Conservation (phyloP, 768 basidiomycete species). For the Hypholoma fasciculare region DNA sequence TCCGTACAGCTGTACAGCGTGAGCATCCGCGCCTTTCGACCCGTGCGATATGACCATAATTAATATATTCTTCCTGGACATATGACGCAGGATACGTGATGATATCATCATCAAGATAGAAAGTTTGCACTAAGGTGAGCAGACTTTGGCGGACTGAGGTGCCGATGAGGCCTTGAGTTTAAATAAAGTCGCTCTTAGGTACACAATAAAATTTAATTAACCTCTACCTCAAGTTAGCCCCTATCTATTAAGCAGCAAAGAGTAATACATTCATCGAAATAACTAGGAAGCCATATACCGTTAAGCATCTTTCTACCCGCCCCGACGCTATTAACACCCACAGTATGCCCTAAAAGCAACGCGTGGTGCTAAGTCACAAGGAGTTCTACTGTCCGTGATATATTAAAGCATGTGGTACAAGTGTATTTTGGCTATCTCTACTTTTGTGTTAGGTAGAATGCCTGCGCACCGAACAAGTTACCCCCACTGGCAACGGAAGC, state of each 20-base stretch:
- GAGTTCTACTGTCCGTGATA: constrained; percentile 1
- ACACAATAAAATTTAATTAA: neutral
- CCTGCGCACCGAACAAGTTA: neutral
- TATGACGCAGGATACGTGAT: neutral
- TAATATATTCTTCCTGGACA: neutral
- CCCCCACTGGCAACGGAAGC: neutral
- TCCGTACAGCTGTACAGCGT: too few species aligned
- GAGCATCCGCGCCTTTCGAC: too few species aligned
- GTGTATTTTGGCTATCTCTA: neutral
- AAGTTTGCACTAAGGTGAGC: too few species aligned
- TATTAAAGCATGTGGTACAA: neutral
- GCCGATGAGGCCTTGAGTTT: neutral
- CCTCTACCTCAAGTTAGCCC: neutral
- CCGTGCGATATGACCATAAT: too few species aligned
- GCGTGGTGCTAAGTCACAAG: neutral
- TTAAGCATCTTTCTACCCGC: neutral
- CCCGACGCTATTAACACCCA: neutral
- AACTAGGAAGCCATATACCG: neutral
- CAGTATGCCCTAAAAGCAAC: neutral
- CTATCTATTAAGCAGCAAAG: neutral
- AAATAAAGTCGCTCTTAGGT: neutral
- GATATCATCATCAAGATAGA: neutral
- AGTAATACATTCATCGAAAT: neutral
- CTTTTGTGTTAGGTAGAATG: neutral
- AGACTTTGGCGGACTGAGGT: too few species aligned